These are phyloP conservation scores for Trichoderma lentiforme DNA, from an alignment of 2,329 filamentous ascomycete species.

Conservation along the genomic window DNA sequence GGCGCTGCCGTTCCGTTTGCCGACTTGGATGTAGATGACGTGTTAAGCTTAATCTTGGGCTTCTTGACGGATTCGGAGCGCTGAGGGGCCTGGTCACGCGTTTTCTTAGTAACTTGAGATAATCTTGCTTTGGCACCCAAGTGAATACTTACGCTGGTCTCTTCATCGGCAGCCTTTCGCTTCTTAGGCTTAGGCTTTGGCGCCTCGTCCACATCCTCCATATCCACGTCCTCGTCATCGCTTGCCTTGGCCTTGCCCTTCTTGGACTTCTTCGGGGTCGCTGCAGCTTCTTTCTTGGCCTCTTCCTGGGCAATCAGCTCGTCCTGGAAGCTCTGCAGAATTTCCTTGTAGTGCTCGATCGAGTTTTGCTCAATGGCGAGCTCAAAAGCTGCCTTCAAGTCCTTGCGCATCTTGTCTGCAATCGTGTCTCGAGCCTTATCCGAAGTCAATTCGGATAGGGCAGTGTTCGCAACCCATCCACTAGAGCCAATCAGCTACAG, in stretches of 20 bases:
- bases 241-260: conserved; percentile 47
- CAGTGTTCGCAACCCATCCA: conserved; percentile 85
- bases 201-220: conserved; percentile 59
- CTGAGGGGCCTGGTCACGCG: conserved; percentile 47
- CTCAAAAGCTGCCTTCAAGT: conserved; percentile 72
- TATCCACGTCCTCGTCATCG: conserved; percentile 58
- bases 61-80: conserved; percentile 63
- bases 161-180: conserved; percentile 79
- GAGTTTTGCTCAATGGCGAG: conserved; percentile 76
- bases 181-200: conserved; percentile 69
- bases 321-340: conserved; percentile 69
- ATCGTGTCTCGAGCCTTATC: conserved; percentile 66
- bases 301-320: conserved; percentile 56
- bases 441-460: conserved; percentile 72
- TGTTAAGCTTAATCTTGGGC: conserved; percentile 63
- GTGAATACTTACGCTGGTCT: conserved; percentile 47
- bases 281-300: conserved; percentile 43
- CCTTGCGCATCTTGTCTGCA: conserved; percentile 76
- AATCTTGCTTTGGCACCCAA: not conserved
- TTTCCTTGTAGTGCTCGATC: conserved; percentile 76
- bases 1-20: conserved; percentile 58
- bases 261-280: conserved; percentile 41
- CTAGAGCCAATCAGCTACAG: conserved; percentile 45
- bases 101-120: not conserved
- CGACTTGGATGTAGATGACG: conserved; percentile 65